Conservation (phyloP, 2,329 filamentous ascomycete genomes). For the Pleoardoris graminearum region DNA sequence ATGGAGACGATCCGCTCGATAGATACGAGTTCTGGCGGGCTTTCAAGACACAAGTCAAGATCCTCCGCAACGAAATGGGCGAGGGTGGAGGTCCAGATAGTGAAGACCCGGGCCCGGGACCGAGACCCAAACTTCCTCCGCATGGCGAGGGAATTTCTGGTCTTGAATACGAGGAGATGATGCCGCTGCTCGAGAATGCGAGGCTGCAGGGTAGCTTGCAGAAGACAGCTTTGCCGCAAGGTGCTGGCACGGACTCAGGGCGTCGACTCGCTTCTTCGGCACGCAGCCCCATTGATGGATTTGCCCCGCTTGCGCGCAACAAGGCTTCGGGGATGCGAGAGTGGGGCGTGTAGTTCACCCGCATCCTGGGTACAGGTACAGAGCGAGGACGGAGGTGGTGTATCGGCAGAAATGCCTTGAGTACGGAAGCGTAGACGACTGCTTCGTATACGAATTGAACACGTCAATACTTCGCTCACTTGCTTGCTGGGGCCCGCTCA, state of each 20-base stretch:
- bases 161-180: slow-evolving; percentile 23
- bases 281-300: slow-evolving; percentile 17
- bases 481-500: too few relatives aligned
- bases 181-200: slow-evolving; percentile 23
- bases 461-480: too few relatives aligned
- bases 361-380: neutral
- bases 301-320: slow-evolving; percentile 15
- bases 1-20: slow-evolving; percentile 53
- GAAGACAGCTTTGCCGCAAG: slow-evolving; percentile 29
- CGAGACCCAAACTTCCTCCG: slow-evolving; percentile 5
- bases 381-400: too few relatives aligned
- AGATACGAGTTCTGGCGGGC: slow-evolving; percentile 62
- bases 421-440: too few relatives aligned
- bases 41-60: slow-evolving; percentile 65
- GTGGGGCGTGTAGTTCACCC: slow-evolving; percentile 32
- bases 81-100: neutral
- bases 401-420: too few relatives aligned
- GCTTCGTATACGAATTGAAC: too few relatives aligned
- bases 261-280: slow-evolving; percentile 12
- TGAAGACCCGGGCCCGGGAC: slow-evolving; percentile 10
- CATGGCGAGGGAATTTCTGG: slow-evolving; percentile 29
- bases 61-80: slow-evolving; percentile 63
- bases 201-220: slow-evolving; percentile 24
- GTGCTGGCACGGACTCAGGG: slow-evolving; percentile 7
- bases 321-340: slow-evolving; percentile 18